Percentiles rank a stretch among this genome's conserved stretches.
These are phyloP conservation scores for Geotrichum aggregatum DNA, from an alignment of 1,139 yeast species.

Conservation along the genomic window DNA sequence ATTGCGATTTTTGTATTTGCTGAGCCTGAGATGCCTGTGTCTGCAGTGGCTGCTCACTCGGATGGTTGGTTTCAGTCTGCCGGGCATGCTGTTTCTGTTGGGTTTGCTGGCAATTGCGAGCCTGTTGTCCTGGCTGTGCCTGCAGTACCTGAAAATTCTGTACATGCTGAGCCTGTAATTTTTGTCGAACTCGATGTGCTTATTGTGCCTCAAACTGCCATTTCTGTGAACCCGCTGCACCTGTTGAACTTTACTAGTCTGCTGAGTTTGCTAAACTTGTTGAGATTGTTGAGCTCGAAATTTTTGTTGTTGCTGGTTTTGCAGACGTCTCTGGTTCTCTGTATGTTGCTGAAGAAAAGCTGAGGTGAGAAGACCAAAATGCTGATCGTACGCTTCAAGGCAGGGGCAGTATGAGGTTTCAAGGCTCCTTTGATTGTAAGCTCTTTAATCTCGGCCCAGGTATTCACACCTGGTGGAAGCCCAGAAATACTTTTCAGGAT, in stretches of 20 bases:
- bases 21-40: constrained; percentile 27
- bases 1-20: constrained; percentile 10
- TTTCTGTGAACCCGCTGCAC: no score
- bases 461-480: constrained; percentile 6
- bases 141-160: constrained; percentile 10
- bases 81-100: constrained; percentile 4
- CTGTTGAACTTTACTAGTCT: no score
- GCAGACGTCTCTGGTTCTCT: neutral
- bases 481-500: constrained; percentile 10
- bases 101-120: constrained; percentile 6
- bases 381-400: constrained; percentile 3
- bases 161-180: constrained; percentile 10
- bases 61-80: constrained; percentile 16
- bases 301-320: neutral
- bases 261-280: neutral
- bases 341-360: neutral
- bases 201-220: constrained; percentile 6
- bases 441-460: constrained; percentile 11
- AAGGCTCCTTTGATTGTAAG: constrained; percentile 11
- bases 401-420: neutral
- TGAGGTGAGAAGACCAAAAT: neutral
- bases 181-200: neutral
- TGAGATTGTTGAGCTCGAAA: constrained; percentile 2
- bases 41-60: constrained; percentile 22
- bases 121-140: constrained; percentile 1